Percentiles rank a stretch among this genome's conserved stretches.
Evolutionary conservation across 2,329 filamentous ascomycete genomes (phyloP).

Genomic region (Colletotrichum liaoningense): DNA sequence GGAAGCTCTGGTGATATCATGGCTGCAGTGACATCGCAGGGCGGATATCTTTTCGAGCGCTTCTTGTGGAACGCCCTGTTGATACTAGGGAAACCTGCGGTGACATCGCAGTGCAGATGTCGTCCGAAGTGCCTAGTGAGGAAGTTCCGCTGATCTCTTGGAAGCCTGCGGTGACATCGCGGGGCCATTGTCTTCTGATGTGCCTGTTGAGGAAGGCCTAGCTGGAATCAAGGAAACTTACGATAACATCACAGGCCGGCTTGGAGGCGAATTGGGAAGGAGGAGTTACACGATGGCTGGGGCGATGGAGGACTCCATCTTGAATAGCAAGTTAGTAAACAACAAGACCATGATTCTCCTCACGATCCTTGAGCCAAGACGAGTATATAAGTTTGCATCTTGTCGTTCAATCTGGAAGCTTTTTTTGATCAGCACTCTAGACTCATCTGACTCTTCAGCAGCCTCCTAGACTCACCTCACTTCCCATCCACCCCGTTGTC

Average conservation of each 20-base stretch:
- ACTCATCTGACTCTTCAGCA: slow-evolving; percentile 9
- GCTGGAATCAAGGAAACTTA: not conserved
- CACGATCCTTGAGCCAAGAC: slow-evolving; percentile 1
- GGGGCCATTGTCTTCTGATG: slow-evolving; percentile 1
- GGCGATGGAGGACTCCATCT: not conserved
- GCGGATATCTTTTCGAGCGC: slow-evolving; percentile 7
- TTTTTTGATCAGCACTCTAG: not conserved
- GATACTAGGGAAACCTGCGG: not conserved
- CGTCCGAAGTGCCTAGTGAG: not conserved
- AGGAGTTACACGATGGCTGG: slow-evolving; percentile 1
- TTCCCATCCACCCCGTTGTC: slow-evolving; percentile 26
- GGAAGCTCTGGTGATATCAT: not conserved
- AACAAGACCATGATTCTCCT: not conserved
- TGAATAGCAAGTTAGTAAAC: not conserved
- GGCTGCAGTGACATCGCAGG: slow-evolving; percentile 5
- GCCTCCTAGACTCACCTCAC: slow-evolving; percentile 16
- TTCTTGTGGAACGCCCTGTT: slow-evolving; percentile 21
- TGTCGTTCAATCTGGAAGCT: not conserved
- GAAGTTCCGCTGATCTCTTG: not conserved
- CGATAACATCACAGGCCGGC: slow-evolving; percentile 17
- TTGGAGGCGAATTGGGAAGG: slow-evolving; percentile 28
- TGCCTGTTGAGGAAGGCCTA: slow-evolving; percentile 31
- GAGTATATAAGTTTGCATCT: slow-evolving; percentile 10
- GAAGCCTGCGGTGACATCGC: slow-evolving; percentile 2
- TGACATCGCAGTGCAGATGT: not conserved